Percentiles rank a stretch among this genome's conserved stretches.
These are phyloP conservation scores for Blechomonas ayalai DNA, from an alignment of 208 protist genomes.

Conservation along the genomic window DNA sequence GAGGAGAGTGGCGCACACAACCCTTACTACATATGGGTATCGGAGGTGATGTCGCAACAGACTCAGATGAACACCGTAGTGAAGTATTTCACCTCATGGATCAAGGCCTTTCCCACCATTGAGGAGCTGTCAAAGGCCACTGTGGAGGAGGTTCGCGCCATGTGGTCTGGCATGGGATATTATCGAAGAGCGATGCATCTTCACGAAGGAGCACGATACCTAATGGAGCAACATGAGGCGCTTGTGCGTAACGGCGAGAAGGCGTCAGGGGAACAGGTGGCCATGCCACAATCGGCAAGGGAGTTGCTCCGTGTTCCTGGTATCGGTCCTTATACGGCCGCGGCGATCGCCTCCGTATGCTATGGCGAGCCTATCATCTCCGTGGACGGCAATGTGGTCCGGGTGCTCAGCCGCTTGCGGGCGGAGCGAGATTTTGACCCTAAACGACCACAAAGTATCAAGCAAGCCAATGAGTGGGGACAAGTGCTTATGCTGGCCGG, in stretches of 20 bases:
- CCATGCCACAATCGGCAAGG: conserved; percentile 23
- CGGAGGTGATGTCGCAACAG: conserved; percentile 94
- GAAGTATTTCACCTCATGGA: conserved; percentile 85
- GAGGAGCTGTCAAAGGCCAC: conserved; percentile 57
- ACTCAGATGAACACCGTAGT: conserved; percentile 91
- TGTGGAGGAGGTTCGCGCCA: conserved; percentile 78
- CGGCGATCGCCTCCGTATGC: conserved; percentile 88
- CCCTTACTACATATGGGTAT: conserved; percentile 91
- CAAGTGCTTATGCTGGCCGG: conserved; percentile 51
- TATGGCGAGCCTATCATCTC: conserved; percentile 63
- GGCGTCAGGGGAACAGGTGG: conserved; percentile 2
- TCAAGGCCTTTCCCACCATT: conserved; percentile 81
- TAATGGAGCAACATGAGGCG: conserved; percentile 35
- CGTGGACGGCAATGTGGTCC: conserved; percentile 92
- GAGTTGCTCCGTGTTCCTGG: conserved; percentile 79
- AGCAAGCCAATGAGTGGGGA: conserved; percentile 38
- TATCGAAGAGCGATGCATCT: conserved; percentile 87
- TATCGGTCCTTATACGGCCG: conserved; percentile 92
- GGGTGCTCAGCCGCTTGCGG: conserved; percentile 80
- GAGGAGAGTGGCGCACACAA: conserved; percentile 15
- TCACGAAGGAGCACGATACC: conserved; percentile 77
- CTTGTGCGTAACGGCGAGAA: conserved; percentile 2
- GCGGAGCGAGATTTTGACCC: conserved; percentile 68
- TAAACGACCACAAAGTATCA: conserved; percentile 57
- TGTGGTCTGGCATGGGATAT: conserved; percentile 92